A percentile compares a stretch with the other conserved stretches of the same genome.
Conservation (phyloP, 495 filamentous ascomycete genomes). For the Talaromyces wortmannii region DNA sequence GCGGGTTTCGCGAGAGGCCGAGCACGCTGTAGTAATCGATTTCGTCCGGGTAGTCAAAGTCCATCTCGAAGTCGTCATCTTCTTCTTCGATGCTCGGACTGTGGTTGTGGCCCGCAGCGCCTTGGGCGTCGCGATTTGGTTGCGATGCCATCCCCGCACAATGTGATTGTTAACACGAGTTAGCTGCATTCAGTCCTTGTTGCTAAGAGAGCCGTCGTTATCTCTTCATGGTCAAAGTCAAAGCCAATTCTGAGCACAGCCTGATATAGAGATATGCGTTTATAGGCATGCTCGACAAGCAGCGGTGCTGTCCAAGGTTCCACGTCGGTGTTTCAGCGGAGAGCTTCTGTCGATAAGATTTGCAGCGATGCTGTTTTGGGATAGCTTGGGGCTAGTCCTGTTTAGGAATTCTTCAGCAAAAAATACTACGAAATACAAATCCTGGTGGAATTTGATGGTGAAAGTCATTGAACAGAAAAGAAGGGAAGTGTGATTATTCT, state of each 20-base stretch:
- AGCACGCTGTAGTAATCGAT: conserved; percentile 45
- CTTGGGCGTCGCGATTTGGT: background rate
- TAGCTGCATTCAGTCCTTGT: background rate
- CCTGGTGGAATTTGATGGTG: background rate
- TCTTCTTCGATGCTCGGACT: background rate
- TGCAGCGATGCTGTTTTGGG: too few relatives aligned
- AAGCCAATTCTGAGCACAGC: too few relatives aligned
- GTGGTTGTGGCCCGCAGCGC: background rate
- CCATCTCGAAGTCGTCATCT: background rate
- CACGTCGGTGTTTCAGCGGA: too few relatives aligned
- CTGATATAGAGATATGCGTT: too few relatives aligned
- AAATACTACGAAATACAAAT: too few relatives aligned
- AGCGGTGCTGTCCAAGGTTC: too few relatives aligned
- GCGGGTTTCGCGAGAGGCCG: conserved; percentile 35
- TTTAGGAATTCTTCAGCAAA: too few relatives aligned
- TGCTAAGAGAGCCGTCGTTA: background rate
- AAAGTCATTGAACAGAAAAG: background rate
- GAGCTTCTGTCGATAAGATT: too few relatives aligned
- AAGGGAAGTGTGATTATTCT: too few relatives aligned
- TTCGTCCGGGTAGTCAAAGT: conserved; percentile 22
- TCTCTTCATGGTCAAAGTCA: too few relatives aligned
- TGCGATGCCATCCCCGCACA: background rate
- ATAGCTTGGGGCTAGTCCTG: too few relatives aligned
- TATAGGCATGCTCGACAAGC: too few relatives aligned
- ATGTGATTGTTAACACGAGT: background rate